Percentiles rank a stretch among this genome's conserved stretches.
Conservation (phyloP, 1,284 basidiomycete genomes). For the Vanrija sp. region DNA sequence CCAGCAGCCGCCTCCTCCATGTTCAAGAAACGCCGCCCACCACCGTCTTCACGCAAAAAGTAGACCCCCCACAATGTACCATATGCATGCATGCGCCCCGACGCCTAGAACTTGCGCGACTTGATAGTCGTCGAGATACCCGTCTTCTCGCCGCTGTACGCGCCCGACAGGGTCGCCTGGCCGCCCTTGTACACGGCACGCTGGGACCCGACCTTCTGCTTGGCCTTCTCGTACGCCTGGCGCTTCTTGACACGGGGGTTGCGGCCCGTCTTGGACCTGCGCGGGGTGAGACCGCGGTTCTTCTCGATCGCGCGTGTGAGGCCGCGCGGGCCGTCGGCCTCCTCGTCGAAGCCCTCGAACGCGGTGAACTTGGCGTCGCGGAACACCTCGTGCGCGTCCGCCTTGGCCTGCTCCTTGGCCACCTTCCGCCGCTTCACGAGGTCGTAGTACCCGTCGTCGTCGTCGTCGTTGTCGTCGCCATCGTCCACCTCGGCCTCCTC, state of each 20-base stretch:
- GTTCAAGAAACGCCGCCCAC: constrained; percentile 50
- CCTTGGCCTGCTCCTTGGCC: constrained; percentile 71
- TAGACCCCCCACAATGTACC: constrained; percentile 10
- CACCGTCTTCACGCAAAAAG: constrained; percentile 40
- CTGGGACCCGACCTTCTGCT: constrained; percentile 82
- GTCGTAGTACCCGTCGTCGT: constrained; percentile 74
- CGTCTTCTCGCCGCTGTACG: constrained; percentile 56
- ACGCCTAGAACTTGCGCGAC: constrained; percentile 60
- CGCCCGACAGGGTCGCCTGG: constrained; percentile 52
- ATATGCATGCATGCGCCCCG: neutral
- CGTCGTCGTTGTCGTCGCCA: constrained; percentile 26
- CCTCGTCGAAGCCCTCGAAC: constrained; percentile 54
- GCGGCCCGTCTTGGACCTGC: constrained; percentile 74
- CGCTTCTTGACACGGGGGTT: constrained; percentile 96
- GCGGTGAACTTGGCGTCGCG: constrained; percentile 59
- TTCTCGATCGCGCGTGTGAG: constrained; percentile 84
- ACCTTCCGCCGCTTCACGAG: constrained; percentile 71
- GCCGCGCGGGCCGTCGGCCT: constrained; percentile 63
- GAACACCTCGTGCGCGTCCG: constrained; percentile 69
- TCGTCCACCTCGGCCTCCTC: constrained; percentile 49
- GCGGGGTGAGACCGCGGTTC: constrained; percentile 88
- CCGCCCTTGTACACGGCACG: constrained; percentile 86
- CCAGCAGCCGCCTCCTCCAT: constrained; percentile 22
- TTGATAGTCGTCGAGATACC: constrained; percentile 87
- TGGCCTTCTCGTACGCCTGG: constrained; percentile 84